These are phyloP conservation scores for Blumeria hordei DNA, from an alignment of 2,329 filamentous ascomycete genomes.

Conservation along the genomic window DNA sequence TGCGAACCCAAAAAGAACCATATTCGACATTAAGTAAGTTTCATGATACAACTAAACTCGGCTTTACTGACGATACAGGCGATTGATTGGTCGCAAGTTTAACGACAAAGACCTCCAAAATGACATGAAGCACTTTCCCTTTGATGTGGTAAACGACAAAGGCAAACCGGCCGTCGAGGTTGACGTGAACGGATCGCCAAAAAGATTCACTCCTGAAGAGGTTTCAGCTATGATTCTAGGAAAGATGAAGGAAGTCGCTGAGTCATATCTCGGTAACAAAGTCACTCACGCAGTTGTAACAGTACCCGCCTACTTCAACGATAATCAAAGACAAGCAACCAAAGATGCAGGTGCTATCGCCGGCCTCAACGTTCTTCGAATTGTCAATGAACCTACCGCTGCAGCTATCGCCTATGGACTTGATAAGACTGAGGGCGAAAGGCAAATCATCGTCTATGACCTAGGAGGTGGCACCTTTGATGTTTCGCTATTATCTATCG, in stretches of 20 bases:
- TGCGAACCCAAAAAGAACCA: conserved; percentile 49
- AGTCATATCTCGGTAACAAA: conserved; percentile 59
- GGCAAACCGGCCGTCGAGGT: conserved; percentile 74
- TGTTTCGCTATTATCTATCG: conserved; percentile 79
- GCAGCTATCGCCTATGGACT: conserved; percentile 88
- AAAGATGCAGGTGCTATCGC: conserved; percentile 87
- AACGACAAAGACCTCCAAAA: conserved; percentile 66
- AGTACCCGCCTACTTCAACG: conserved; percentile 94
- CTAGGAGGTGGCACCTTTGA: conserved; percentile 87
- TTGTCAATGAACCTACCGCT: conserved; percentile 90
- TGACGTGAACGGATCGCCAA: conserved; percentile 36
- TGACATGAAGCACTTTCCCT: conserved; percentile 97
- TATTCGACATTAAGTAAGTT: conserved; percentile 69
- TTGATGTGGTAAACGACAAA: conserved; percentile 73
- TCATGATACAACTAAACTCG: conserved; percentile 2
- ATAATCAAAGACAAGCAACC: conserved; percentile 89
- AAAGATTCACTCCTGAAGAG: conserved; percentile 60
- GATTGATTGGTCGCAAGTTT: conserved; percentile 67
- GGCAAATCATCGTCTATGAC: conserved; percentile 83
- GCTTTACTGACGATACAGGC: conserved; percentile 26
- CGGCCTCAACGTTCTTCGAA: conserved; percentile 82
- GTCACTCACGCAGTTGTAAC: conserved; percentile 78
- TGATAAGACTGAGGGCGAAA: conserved; percentile 62
- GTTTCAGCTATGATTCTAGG: conserved; percentile 59
- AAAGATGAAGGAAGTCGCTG: conserved; percentile 69